These are phyloP conservation scores for Aspergillus sp. DNA, from an alignment of 2,329 filamentous ascomycete species.

Conservation along the genomic window DNA sequence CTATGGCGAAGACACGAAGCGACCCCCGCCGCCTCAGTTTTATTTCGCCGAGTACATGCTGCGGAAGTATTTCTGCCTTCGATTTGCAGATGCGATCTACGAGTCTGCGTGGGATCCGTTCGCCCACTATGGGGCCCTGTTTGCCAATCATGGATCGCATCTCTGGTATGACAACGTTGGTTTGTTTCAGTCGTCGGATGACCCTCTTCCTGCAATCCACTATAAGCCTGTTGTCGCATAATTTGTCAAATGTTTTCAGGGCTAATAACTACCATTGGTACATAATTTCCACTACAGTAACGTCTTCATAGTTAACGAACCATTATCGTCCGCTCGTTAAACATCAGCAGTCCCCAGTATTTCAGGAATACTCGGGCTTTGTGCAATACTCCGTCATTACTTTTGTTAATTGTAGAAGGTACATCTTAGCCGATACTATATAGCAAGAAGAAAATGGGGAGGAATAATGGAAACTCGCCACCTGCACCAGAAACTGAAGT, in stretches of 20 bases:
- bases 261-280: not conserved
- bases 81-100: not conserved
- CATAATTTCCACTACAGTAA: no score
- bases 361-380: not conserved
- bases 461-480: not conserved
- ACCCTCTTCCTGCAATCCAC: not conserved
- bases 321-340: no score
- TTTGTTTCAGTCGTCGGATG: not conserved
- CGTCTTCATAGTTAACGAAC: no score
- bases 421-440: not conserved
- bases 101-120: not conserved
- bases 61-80: conserved; percentile 1
- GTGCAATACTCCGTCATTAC: not conserved
- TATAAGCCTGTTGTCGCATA: not conserved
- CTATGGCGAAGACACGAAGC: not conserved
- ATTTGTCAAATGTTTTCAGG: not conserved
- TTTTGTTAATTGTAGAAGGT: not conserved
- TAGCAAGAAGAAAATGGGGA: not conserved
- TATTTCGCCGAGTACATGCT: conserved; percentile 9
- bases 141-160: not conserved
- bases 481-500: not conserved
- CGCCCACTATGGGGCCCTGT: not conserved
- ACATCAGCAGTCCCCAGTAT: not conserved
- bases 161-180: not conserved
- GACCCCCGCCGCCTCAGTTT: not conserved